These are phyloP conservation scores for Cercophora sp. DNA, from an alignment of 495 filamentous ascomycete genomes.

Conservation along the genomic window DNA sequence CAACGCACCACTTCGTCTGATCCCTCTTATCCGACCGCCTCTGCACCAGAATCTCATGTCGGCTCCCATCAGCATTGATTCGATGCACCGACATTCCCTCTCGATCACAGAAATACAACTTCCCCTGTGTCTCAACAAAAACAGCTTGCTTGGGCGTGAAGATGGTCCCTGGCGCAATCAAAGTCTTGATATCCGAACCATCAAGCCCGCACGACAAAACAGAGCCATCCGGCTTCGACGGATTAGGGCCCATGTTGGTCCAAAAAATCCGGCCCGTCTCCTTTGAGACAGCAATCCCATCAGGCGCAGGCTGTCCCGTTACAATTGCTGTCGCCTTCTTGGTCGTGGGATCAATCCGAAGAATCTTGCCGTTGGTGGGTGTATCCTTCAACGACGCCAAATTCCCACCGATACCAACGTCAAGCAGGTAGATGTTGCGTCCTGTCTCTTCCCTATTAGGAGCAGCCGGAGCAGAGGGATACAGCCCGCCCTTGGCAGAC, in stretches of 20 bases:
- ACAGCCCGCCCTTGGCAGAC: slow-evolving; percentile 4
- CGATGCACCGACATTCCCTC: slow-evolving; percentile 48
- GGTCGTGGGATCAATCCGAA: slow-evolving; percentile 4
- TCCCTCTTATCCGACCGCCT: slow-evolving; percentile 20
- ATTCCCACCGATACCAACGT: slow-evolving; percentile 18
- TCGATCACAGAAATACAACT: slow-evolving; percentile 52
- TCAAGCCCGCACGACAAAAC: slow-evolving; percentile 41
- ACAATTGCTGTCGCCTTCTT: slow-evolving; percentile 14
- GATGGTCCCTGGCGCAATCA: slow-evolving; percentile 30
- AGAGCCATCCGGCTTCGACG: slow-evolving; percentile 35
- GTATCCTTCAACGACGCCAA: background rate
- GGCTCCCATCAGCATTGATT: slow-evolving; percentile 40
- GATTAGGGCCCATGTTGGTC: slow-evolving; percentile 45
- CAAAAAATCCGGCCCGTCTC: slow-evolving; percentile 40
- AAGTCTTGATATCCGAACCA: slow-evolving; percentile 31
- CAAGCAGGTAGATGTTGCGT: slow-evolving; percentile 11
- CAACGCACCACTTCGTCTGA: slow-evolving; percentile 49
- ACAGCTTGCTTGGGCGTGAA: slow-evolving; percentile 54
- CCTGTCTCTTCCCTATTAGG: background rate
- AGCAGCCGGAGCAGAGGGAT: background rate
- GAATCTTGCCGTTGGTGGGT: slow-evolving; percentile 14
- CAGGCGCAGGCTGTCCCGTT: slow-evolving; percentile 35
- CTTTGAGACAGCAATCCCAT: slow-evolving; percentile 41
- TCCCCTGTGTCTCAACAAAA: slow-evolving; percentile 25
- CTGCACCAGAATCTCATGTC: slow-evolving; percentile 39